phyloP scores from a whole-genome alignment of 2,329 filamentous ascomycete species.

The Xylariales sp. region DNA sequence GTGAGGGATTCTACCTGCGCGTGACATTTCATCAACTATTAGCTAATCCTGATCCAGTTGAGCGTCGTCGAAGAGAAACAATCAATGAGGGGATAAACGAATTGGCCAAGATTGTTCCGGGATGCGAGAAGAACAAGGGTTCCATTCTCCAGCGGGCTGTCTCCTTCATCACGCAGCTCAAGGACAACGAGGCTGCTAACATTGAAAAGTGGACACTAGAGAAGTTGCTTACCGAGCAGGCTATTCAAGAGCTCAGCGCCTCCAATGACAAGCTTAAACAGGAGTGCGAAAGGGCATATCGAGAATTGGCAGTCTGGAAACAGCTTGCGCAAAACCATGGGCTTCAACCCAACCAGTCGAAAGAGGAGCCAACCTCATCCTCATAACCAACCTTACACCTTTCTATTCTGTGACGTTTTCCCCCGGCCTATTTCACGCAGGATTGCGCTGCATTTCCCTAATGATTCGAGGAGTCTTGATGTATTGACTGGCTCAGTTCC shows the following conservation, averaged over 20 bases:
- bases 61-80: slow-evolving; percentile 91
- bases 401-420: too few relatives aligned
- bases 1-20: slow-evolving; percentile 45
- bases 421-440: too few relatives aligned
- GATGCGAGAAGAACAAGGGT: slow-evolving; percentile 98
- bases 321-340: slow-evolving; percentile 59
- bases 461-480: too few relatives aligned
- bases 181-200: slow-evolving; percentile 90
- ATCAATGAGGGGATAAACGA: slow-evolving; percentile 99
- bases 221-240: slow-evolving; percentile 85
- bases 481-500: too few relatives aligned
- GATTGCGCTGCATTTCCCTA: too few relatives aligned
- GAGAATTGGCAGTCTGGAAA: slow-evolving; percentile 77
- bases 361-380: slow-evolving; percentile 29
- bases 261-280: slow-evolving; percentile 84
- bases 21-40: not conserved
- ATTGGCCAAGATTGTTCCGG: slow-evolving; percentile 93
- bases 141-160: slow-evolving; percentile 92
- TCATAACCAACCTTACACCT: slow-evolving; percentile 7
- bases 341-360: slow-evolving; percentile 38
- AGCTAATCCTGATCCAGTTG: slow-evolving; percentile 54
- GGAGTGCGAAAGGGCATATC: slow-evolving; percentile 73
- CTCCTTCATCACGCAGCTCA: slow-evolving; percentile 89
- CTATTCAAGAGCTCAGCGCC: slow-evolving; percentile 79
- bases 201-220: slow-evolving; percentile 92